Base-by-base conservation (phyloP, 2,329 filamentous ascomycete species). In the Raffaelea albimanens region DNA sequence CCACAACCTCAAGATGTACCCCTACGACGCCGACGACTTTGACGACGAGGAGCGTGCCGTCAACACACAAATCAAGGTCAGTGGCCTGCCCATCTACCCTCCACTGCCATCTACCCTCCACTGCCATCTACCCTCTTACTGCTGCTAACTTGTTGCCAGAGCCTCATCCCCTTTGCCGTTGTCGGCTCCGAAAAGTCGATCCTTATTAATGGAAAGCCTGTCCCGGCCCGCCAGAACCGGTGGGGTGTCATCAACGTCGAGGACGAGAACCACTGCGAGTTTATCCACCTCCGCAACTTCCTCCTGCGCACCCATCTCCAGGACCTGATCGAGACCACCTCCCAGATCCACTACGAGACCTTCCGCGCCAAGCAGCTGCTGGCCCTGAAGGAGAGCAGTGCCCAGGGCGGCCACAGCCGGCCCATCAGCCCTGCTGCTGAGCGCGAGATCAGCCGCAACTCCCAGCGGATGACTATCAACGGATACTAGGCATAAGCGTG, bases 1-100 rank as follows among this genome's bases (percentile, higher is more conserved):
- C 85, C 93, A 98, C 81, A 97, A 97, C 78, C 81, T 98, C 63
- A 91, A 95, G 78, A 98, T 98, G 93, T 98, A 95, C 77, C 93
- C 93, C 52, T 98, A 98, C 68, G 93, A 98, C 69, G 97, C 96
- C 65, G 93, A 98, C 61, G 93, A 98, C 76, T 85, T 97, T 59
- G 93, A 98, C 63, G 86, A 93, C 55, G 93, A 98, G 75, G 93
- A 98, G 75, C 85, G 88, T 60, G 83, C 83, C 52, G 76, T 95
- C 70, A 97, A 97, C 73, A 82, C 81, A 50, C 87, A 95, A 65
- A 98, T 98, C 73, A 97, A 97, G 86, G 90, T 94, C 71, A 52
- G 71, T 59, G 36, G 10, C 16, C n/a, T n/a, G n/a, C n/a, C n/a
- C n/a, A n/a, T 21, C 5, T 16, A 3, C 11, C 13, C 40, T 2